Percentiles rank a stretch among this genome's conserved stretches.
These are phyloP conservation scores for Lactifluus pinguis DNA, from an alignment of 768 basidiomycete species.

Conservation along the genomic window DNA sequence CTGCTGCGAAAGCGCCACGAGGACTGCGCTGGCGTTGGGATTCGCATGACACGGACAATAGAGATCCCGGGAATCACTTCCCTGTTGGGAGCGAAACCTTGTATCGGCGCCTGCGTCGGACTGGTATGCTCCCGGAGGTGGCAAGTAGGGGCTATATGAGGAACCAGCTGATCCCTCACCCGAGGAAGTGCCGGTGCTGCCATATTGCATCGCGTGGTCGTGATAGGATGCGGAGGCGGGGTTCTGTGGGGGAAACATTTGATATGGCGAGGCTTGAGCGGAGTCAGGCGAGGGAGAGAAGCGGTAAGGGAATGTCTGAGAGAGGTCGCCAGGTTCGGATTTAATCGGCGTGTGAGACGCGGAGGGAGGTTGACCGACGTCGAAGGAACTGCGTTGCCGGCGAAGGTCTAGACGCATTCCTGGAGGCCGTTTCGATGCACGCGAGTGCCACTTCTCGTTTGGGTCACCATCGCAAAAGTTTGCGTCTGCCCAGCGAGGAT, in stretches of 20 bases:
- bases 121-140: conserved; percentile 8
- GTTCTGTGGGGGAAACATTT: conserved; percentile 15
- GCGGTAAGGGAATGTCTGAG: conserved; percentile 20
- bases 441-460: conserved; percentile 80
- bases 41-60: conserved; percentile 19
- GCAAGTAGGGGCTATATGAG: conserved; percentile 20
- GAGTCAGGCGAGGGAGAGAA: conserved; percentile 22
- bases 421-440: conserved; percentile 56
- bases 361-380: conserved; percentile 20
- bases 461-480: conserved; percentile 74
- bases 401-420: conserved; percentile 23
- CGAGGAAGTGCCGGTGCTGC: conserved; percentile 9
- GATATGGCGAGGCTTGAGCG: conserved; percentile 19
- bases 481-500: conserved; percentile 78
- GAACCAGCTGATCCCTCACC: conserved; percentile 17
- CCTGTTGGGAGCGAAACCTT: conserved; percentile 11
- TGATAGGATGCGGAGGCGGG: conserved; percentile 5
- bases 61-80: conserved; percentile 8
- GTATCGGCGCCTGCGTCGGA: conserved; percentile 14
- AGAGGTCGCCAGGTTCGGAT: conserved; percentile 17
- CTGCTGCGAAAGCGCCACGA: conserved; percentile 17
- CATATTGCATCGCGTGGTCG: conserved; percentile 10
- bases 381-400: conserved; percentile 20
- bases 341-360: conserved; percentile 49
- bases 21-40: conserved; percentile 12